Base-by-base conservation (phyloP, 371 early-diverging fungal species). In the Syncephalastrum sp. region DNA sequence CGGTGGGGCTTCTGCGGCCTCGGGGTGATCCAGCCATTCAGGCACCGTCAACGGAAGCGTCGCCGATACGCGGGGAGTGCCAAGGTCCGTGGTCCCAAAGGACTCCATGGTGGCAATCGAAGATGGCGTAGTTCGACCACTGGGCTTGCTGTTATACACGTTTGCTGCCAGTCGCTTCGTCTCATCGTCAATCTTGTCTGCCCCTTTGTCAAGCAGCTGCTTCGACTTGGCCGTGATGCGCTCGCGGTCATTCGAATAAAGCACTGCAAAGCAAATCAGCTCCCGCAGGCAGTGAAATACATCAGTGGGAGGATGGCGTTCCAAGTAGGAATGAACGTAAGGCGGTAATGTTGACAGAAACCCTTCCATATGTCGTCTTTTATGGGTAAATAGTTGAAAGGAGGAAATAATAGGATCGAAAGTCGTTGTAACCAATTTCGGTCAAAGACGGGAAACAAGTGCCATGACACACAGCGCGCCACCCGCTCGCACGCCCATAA, bases 301-400 rank as follows among this genome's bases (percentile, higher is more conserved):
- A 27, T 79, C 80, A 12, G 73, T 72, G 3, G 72, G 72, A n/a
- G 80, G 77, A 47, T 76, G 63, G 47, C 65, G 68, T 44, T 67
- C 56, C 12, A 79, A 41, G 53, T 60, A 75, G 6, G 57, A 61
- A 59, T 79, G 80, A 6, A 79, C 79, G 60, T 76, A 75, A 44
- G 79, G 76, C 25, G 79, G 79, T 59, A 79, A 63, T 29, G 76
- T 79, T 8, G 67, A 63, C 16, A 79, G 50, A 62, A 79, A 79
- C 4, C 69, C 57, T 57, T 79, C 79, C 79, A 79, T 79, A 21
- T 8, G 29, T 50, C 38, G 38, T 33, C 12, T 33, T 3, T 10
- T 33, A 8, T 33, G 38, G 3, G 10, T 12, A 33, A 33, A 12
- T 2, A 33, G 38, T 10, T 33, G 38, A 10, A 33, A 33, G 38